These are phyloP conservation scores for Madurella mycetomatis DNA, from an alignment of 2,329 filamentous ascomycete genomes.

Conservation along the genomic window DNA sequence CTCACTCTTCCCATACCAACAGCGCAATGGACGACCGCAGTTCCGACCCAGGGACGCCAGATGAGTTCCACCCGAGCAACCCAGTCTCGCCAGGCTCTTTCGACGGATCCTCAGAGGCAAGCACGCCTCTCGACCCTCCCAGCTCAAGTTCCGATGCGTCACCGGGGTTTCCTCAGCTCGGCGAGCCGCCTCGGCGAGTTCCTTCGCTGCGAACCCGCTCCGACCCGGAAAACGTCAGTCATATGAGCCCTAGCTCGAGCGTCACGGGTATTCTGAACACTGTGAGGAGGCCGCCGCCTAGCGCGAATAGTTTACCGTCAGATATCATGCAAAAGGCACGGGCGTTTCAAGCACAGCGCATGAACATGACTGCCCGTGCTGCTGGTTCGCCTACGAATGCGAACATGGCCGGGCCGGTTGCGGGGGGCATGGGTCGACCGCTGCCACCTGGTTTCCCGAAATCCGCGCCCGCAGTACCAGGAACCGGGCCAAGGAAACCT, in stretches of 20 bases:
- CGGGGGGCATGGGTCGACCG: slow-evolving; percentile 36
- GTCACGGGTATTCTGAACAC: slow-evolving; percentile 71
- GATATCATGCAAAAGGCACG: slow-evolving; percentile 39
- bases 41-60: slow-evolving; percentile 43
- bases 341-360: slow-evolving; percentile 34
- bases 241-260: slow-evolving; percentile 80
- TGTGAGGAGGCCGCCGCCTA: slow-evolving; percentile 49
- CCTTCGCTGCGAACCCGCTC: slow-evolving; percentile 58
- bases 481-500: slow-evolving; percentile 32
- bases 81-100: slow-evolving; percentile 41
- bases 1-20: background rate
- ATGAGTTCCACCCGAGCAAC: slow-evolving; percentile 39
- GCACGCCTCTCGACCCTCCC: slow-evolving; percentile 43
- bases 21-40: slow-evolving; percentile 29
- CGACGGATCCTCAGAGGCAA: slow-evolving; percentile 44
- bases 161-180: slow-evolving; percentile 19
- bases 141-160: slow-evolving; percentile 29
- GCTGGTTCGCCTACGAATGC: slow-evolving; percentile 16
- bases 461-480: slow-evolving; percentile 49
- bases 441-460: slow-evolving; percentile 45
- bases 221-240: slow-evolving; percentile 47
- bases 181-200: slow-evolving; percentile 46
- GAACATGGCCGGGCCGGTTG: slow-evolving; percentile 23
- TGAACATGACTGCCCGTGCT: slow-evolving; percentile 29
- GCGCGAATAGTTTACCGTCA: slow-evolving; percentile 36